Conservation (phyloP, 2,329 filamentous ascomycete species). For the Claviceps sp. region DNA sequence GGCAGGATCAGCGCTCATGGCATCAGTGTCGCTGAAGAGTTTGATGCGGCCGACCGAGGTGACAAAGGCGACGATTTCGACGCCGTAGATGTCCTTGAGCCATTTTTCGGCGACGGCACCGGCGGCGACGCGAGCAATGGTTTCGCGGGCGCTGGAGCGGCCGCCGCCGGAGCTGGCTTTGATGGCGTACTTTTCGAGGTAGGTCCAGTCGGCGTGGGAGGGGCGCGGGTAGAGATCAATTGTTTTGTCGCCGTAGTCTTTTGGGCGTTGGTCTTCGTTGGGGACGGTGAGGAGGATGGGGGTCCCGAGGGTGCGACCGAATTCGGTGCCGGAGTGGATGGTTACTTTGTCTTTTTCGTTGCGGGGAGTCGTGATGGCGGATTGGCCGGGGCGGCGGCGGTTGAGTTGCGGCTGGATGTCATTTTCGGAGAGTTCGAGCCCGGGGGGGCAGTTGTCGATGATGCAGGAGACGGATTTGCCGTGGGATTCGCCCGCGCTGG, state of each 20-base stretch:
- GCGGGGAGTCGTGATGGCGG: slow-evolving; percentile 77
- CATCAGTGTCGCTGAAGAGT: slow-evolving; percentile 16
- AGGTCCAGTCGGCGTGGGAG: slow-evolving; percentile 92
- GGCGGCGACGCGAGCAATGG: slow-evolving; percentile 82
- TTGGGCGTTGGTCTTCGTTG: slow-evolving; percentile 86
- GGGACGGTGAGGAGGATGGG: slow-evolving; percentile 77
- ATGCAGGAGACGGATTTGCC: slow-evolving; percentile 90
- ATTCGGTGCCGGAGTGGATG: slow-evolving; percentile 87
- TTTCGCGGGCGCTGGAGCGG: slow-evolving; percentile 84
- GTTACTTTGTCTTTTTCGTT: slow-evolving; percentile 85
- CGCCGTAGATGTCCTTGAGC: slow-evolving; percentile 61
- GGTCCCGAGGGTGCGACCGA: slow-evolving; percentile 77
- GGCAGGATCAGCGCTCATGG: slow-evolving; percentile 60
- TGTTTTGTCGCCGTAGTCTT: slow-evolving; percentile 79
- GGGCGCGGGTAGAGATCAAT: slow-evolving; percentile 89
- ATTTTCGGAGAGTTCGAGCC: slow-evolving; percentile 68
- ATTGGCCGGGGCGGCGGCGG: slow-evolving; percentile 78
- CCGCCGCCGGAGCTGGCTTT: slow-evolving; percentile 86
- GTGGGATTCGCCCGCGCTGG: slow-evolving; percentile 52
- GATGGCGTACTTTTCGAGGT: slow-evolving; percentile 91
- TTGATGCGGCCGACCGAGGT: slow-evolving; percentile 59
- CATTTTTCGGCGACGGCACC: slow-evolving; percentile 92
- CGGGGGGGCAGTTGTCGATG: slow-evolving; percentile 82
- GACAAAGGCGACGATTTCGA: slow-evolving; percentile 87
- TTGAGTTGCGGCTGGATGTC: slow-evolving; percentile 95